Base-by-base conservation (phyloP, 768 basidiomycete species). In the Suillus fuscotomentosus region DNA sequence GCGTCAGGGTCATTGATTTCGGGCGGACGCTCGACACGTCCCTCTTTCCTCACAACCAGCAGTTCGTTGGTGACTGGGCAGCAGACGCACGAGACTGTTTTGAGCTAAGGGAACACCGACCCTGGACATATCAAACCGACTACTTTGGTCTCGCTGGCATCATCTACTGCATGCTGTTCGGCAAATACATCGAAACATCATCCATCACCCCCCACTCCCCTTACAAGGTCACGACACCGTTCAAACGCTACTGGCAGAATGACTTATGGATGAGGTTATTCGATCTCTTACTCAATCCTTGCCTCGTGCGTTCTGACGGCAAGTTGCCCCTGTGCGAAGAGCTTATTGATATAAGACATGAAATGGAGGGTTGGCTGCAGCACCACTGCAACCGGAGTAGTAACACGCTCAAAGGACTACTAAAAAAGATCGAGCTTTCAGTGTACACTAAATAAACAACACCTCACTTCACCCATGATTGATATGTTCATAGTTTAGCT, bases 111-210 rank as follows among this genome's bases (percentile, higher is more conserved):
- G 88, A 94, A 73, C 83, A 86, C 31, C 80, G 82, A 57, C 86
- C 93, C 4, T 99, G 97, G 97, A 95, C 91, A 64, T 97, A 87
- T 78, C 92, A 99, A 77, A 88, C 94, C 3, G 97, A 99, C 75
- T 99, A 99, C 76, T 94, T 88, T 72, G 97, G 97, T n/a, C 85
- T 99, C 22, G 95, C 94, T 0, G 90, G 95, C 53, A 90, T 99
- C 70, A 85, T 95, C 42, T 97, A 94, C 77, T 97, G 94, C 81
- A 89, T 99, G 88, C 85, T 99, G 38, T 98, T 95, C 72, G 96
- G 96, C 31, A 97, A 94, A 77, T 97, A 98, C 79, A 93, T 99
- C 75, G 89, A 95, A 72, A 86, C 86, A 14, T 83, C 84, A 65
- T 82, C 88, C 10, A 79, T 90, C 54, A 76, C 73, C 38, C 67